These are phyloP conservation scores for Albophoma yamanashiensis DNA, from an alignment of 2,329 filamentous ascomycete genomes.

Conservation along the genomic window DNA sequence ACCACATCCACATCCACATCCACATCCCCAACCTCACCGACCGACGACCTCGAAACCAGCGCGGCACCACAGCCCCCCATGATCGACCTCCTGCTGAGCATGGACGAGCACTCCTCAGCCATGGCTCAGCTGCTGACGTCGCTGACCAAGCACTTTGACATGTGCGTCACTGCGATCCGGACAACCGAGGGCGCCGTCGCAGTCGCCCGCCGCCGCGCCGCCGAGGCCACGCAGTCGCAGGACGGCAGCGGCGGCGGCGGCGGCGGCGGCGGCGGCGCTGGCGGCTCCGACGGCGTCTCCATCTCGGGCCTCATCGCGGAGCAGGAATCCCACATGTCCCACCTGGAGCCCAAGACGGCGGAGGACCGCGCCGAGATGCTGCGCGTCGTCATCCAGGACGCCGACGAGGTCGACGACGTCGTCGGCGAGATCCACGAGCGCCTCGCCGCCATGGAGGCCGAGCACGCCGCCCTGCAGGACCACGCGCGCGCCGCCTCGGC, in stretches of 20 bases:
- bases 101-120: conserved; percentile 66
- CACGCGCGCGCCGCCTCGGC: conserved; percentile 42
- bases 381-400: conserved; percentile 64
- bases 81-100: conserved; percentile 43
- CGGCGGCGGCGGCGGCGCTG: not conserved
- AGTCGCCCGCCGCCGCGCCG: conserved; percentile 55
- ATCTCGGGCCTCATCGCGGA: conserved; percentile 57
- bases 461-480: conserved; percentile 51
- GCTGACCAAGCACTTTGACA: conserved; percentile 80
- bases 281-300: conserved; percentile 36
- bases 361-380: conserved; percentile 78
- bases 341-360: conserved; percentile 60
- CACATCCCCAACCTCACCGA: conserved; percentile 7
- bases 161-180: conserved; percentile 83
- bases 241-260: conserved; percentile 5
- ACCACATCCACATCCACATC: not conserved
- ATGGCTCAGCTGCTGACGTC: conserved; percentile 76
- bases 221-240: conserved; percentile 46
- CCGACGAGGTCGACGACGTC: conserved; percentile 54
- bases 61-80: conserved; percentile 23
- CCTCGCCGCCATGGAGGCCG: conserved; percentile 65
- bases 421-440: conserved; percentile 63
- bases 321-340: conserved; percentile 37
- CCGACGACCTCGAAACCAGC: conserved; percentile 20
- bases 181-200: conserved; percentile 76